phyloP scores from a whole-genome alignment of 163 green algal genomes.

The Chlamydomonas reinhardtii region DNA sequence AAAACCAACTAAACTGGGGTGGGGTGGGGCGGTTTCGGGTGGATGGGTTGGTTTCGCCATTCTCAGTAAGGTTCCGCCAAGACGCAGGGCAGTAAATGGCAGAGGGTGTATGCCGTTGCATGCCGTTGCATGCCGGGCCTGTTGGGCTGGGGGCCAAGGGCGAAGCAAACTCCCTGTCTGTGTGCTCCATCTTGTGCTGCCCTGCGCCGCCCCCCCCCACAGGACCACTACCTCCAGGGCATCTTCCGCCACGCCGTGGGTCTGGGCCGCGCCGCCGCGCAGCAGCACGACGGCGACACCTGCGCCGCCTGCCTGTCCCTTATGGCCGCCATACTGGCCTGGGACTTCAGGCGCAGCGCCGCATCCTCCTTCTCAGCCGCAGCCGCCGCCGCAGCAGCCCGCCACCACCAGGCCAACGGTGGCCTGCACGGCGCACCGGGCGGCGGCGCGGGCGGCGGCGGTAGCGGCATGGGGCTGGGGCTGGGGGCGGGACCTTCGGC shows the following conservation, averaged over 20 bases:
- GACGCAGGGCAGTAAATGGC: too few relatives aligned
- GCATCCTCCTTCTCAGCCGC: neutral
- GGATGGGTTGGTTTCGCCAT: too few relatives aligned
- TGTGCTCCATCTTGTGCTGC: too few relatives aligned
- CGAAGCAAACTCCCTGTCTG: too few relatives aligned
- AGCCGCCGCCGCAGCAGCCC: neutral
- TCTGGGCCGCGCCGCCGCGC: constrained; percentile 54
- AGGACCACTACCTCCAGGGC: constrained; percentile 71
- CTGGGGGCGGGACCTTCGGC: neutral
- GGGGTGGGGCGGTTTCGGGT: too few relatives aligned
- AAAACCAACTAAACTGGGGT: too few relatives aligned
- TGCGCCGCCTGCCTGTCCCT: constrained; percentile 65
- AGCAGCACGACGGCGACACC: constrained; percentile 41
- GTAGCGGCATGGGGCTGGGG: neutral
- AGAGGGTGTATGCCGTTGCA: too few relatives aligned
- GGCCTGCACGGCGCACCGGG: neutral
- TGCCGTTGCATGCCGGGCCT: too few relatives aligned
- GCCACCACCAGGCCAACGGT: too few relatives aligned
- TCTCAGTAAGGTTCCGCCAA: too few relatives aligned
- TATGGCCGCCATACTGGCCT: constrained; percentile 71
- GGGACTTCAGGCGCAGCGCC: constrained; percentile 62
- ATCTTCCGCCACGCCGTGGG: constrained; percentile 73
- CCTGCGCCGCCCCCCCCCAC: neutral
- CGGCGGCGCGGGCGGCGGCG: constrained; percentile 12
- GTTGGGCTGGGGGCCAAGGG: too few relatives aligned